Percentiles rank a stretch among this genome's conserved stretches.
phyloP scores from a whole-genome alignment of 2,329 filamentous ascomycete species.

The Hymenoscyphus albidus region DNA sequence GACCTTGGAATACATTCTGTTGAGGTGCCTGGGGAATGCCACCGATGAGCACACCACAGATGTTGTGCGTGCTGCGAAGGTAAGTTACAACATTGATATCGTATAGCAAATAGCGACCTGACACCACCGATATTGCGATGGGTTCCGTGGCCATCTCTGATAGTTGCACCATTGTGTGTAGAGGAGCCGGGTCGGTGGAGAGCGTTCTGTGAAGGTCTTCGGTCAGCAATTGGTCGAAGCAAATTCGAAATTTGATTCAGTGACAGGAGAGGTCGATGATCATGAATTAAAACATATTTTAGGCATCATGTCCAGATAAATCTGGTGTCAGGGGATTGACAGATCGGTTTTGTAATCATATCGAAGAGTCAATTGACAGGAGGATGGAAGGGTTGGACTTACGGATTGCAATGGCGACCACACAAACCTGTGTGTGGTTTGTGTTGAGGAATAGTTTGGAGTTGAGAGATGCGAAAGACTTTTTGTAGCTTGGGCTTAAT shows the following conservation, averaged over 20 bases:
- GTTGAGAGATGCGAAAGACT: neutral
- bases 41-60: slow-evolving; percentile 81
- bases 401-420: slow-evolving; percentile 12
- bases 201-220: slow-evolving; percentile 8
- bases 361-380: slow-evolving; percentile 25
- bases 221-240: slow-evolving; percentile 13
- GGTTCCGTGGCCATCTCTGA: slow-evolving; percentile 41
- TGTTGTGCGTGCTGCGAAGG: slow-evolving; percentile 74
- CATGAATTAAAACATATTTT: slow-evolving; percentile 49
- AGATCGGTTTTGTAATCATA: slow-evolving; percentile 71
- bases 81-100: slow-evolving; percentile 75
- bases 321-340: slow-evolving; percentile 74
- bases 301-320: slow-evolving; percentile 43
- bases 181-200: neutral
- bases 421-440: slow-evolving; percentile 11
- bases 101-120: slow-evolving; percentile 83
- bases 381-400: slow-evolving; percentile 13
- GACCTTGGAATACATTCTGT: slow-evolving; percentile 87
- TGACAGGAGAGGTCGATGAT: slow-evolving; percentile 34
- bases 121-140: slow-evolving; percentile 77
- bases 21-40: slow-evolving; percentile 89
- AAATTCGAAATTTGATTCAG: slow-evolving; percentile 6
- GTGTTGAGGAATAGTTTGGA: slow-evolving; percentile 1
- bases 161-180: slow-evolving; percentile 19
- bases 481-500: slow-evolving; percentile 10